A percentile compares a stretch with the other conserved stretches of the same genome.
Conservation (phyloP, 1,284 basidiomycete species). For the Ustanciosporium gigantosporum region DNA sequence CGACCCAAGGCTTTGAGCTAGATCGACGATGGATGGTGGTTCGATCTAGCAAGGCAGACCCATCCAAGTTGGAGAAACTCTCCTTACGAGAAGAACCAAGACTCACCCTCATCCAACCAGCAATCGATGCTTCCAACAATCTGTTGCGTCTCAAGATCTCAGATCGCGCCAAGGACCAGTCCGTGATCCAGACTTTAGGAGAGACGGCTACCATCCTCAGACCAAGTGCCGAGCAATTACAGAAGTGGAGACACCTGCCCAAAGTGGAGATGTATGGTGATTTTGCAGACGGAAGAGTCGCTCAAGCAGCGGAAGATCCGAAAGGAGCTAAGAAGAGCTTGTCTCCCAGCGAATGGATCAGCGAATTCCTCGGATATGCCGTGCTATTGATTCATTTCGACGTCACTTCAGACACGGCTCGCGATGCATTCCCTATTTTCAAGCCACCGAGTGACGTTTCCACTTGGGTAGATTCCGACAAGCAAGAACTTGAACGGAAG, state of each 20-base stretch:
- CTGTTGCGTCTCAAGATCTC: slow-evolving; percentile 17
- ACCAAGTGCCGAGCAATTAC: slow-evolving; percentile 2
- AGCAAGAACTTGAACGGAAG: slow-evolving; percentile 12
- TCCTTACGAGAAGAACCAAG: slow-evolving; percentile 35
- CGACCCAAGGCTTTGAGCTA: slow-evolving; percentile 39
- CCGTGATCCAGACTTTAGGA: not conserved
- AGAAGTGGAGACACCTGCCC: slow-evolving; percentile 12
- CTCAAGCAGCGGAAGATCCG: not conserved
- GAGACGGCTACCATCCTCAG: slow-evolving; percentile 17
- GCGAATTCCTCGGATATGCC: slow-evolving; percentile 41
- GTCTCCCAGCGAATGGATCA: slow-evolving; percentile 40
- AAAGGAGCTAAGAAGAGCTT: not conserved
- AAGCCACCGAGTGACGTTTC: slow-evolving; percentile 24
- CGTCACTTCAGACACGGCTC: slow-evolving; percentile 5
- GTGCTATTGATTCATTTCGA: slow-evolving; percentile 47
- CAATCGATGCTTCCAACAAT: slow-evolving; percentile 11
- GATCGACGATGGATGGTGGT: slow-evolving; percentile 51
- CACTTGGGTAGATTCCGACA: not conserved
- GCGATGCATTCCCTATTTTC: slow-evolving; percentile 44
- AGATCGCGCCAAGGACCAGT: not conserved
- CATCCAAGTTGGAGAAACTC: slow-evolving; percentile 15
- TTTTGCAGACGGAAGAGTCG: slow-evolving; percentile 35
- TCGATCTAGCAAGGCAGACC: not conserved
- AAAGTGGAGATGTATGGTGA: slow-evolving; percentile 44
- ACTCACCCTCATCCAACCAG: slow-evolving; percentile 33